These are phyloP conservation scores for Plasmodium gallinaceum DNA, from an alignment of 169 alveolate genomes.

Conservation along the genomic window DNA sequence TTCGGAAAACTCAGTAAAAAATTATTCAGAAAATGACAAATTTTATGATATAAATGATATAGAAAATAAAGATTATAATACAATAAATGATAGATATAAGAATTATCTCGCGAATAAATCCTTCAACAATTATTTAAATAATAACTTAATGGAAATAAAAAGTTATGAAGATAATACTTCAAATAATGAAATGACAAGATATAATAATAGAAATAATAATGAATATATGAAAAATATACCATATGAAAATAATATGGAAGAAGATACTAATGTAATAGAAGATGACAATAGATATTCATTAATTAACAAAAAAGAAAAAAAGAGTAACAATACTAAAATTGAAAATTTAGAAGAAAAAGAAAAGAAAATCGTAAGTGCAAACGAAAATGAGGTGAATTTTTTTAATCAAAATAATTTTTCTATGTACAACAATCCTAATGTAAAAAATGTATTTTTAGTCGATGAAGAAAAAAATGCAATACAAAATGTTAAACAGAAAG, in stretches of 20 bases:
- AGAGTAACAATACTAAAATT: conserved; percentile 7
- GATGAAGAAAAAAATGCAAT: background rate
- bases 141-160: background rate
- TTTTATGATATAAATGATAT: background rate
- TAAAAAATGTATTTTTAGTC: background rate
- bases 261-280: conserved; percentile 8
- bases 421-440: background rate
- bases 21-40: background rate
- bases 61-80: background rate
- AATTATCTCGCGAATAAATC: background rate
- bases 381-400: background rate
- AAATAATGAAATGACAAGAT: conserved; percentile 5
- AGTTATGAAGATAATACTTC: conserved; percentile 12
- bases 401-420: background rate
- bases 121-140: background rate
- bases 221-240: conserved; percentile 6
- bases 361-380: background rate
- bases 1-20: background rate
- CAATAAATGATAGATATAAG: conserved; percentile 7
- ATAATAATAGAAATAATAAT: background rate
- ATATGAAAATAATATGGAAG: background rate
- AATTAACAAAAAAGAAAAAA: conserved; percentile 8
- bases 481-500: conserved; percentile 14
- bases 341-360: conserved; percentile 18
- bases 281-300: background rate